Evolutionary conservation across 108 stramenopile genomes (phyloP).

Genomic region (Seminavis robusta): DNA sequence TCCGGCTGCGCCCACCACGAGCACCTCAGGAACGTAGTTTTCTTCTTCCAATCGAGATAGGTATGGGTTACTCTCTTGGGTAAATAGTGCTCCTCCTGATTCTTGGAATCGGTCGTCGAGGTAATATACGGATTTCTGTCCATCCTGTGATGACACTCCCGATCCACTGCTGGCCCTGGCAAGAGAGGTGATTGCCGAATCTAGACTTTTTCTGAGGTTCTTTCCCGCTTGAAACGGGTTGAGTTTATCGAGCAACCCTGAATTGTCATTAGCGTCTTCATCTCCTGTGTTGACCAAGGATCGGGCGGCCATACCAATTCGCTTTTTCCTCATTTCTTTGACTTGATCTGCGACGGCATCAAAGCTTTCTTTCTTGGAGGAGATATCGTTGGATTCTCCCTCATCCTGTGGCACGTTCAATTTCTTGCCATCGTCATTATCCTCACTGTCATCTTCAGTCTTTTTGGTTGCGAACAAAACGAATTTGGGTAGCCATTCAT

Average conservation of each 20-base stretch:
- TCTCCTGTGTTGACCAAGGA: no score
- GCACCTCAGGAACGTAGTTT: constrained; percentile 75
- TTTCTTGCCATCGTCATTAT: constrained; percentile 3
- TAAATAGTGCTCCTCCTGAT: not conserved
- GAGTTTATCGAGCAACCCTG: constrained; percentile 12
- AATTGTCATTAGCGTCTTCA: not conserved
- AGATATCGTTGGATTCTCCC: not conserved
- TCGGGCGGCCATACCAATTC: no score
- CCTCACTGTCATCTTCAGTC: constrained; percentile 13
- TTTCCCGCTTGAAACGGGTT: constrained; percentile 84
- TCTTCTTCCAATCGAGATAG: constrained; percentile 16
- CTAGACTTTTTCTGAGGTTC: constrained; percentile 54
- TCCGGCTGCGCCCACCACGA: constrained; percentile 88
- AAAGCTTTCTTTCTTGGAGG: not conserved
- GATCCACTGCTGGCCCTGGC: no score
- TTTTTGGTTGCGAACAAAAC: constrained; percentile 5
- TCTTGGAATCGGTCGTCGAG: constrained; percentile 43
- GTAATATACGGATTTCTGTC: constrained; percentile 49
- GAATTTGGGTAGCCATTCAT: no score
- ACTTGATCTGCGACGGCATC: not conserved
- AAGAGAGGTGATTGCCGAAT: constrained; percentile 22
- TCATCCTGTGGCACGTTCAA: not conserved
- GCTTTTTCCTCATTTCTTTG: not conserved
- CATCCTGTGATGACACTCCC: not conserved
- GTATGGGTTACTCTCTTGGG: constrained; percentile 14